Evolutionary conservation across 2,329 filamentous ascomycete genomes (phyloP).

Genomic region (Fusarium sambucinum): DNA sequence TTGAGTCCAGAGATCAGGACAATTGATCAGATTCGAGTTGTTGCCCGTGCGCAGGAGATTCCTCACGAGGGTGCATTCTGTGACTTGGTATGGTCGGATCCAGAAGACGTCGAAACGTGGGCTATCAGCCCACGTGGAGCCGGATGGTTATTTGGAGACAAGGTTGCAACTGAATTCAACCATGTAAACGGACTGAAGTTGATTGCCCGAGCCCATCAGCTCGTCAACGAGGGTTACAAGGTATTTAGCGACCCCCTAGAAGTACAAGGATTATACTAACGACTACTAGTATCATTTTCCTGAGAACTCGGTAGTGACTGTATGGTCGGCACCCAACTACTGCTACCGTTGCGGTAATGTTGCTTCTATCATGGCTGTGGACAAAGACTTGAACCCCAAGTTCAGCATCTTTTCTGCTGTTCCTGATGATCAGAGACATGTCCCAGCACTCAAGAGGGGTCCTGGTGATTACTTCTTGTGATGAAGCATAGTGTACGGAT

Average conservation of each 20-base stretch:
- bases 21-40: conserved; percentile 99
- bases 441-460: conserved; percentile 77
- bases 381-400: conserved; percentile 84
- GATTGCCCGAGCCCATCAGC: conserved; percentile 95
- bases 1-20: conserved; percentile 92
- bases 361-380: conserved; percentile 94
- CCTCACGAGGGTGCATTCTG: conserved; percentile 99
- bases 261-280: conserved; percentile 47
- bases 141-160: conserved; percentile 97
- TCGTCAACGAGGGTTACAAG: conserved; percentile 99
- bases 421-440: conserved; percentile 85
- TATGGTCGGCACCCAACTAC: conserved; percentile 98
- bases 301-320: conserved; percentile 94
- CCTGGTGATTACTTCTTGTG: conserved; percentile 78
- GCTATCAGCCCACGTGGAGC: conserved; percentile 93
- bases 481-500: conserved; percentile 47
- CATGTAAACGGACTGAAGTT: conserved; percentile 96
- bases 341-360: conserved; percentile 97
- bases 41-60: conserved; percentile 96
- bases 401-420: conserved; percentile 94
- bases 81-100: conserved; percentile 97
- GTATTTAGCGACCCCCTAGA: conserved; percentile 58
- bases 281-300: conserved; percentile 83
- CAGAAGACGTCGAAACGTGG: conserved; percentile 97
- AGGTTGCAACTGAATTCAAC: conserved; percentile 97